A percentile compares a stretch with the other conserved stretches of the same genome.
Evolutionary conservation across 495 filamentous ascomycete species (phyloP).

Genomic region (Neurospora sp.): DNA sequence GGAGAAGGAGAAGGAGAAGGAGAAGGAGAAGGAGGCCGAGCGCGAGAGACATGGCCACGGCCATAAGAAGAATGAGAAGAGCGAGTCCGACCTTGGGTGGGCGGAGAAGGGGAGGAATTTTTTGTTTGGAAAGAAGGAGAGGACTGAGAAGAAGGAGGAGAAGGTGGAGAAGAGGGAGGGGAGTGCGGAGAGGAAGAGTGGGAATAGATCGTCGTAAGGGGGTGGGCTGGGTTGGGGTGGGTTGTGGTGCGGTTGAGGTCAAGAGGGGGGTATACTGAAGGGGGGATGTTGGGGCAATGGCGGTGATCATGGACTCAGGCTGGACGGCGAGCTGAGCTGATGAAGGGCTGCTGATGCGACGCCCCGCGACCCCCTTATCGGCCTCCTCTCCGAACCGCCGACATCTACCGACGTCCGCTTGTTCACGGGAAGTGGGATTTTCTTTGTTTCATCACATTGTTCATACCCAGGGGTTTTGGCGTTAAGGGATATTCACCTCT

Average conservation of each 20-base stretch:
- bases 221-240: neutral
- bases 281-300: neutral
- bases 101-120: slow-evolving; percentile 46
- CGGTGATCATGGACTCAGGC: neutral
- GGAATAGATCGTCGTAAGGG: neutral
- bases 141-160: neutral
- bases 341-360: fast-evolving
- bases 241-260: neutral
- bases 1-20: slow-evolving; percentile 5
- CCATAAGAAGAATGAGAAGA: slow-evolving; percentile 21
- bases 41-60: slow-evolving; percentile 3
- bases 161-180: neutral
- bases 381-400: neutral
- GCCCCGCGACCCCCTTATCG: neutral
- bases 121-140: slow-evolving; percentile 40
- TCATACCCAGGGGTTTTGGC: neutral
- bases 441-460: neutral
- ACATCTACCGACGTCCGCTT: neutral
- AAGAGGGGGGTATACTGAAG: neutral
- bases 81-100: slow-evolving; percentile 35
- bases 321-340: neutral
- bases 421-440: neutral
- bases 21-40: slow-evolving; percentile 7
- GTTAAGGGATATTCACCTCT: neutral
- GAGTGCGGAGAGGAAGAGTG: neutral